Base-by-base conservation (phyloP, 352 stramenopile genomes). In the Elongisporangium prolatum region DNA sequence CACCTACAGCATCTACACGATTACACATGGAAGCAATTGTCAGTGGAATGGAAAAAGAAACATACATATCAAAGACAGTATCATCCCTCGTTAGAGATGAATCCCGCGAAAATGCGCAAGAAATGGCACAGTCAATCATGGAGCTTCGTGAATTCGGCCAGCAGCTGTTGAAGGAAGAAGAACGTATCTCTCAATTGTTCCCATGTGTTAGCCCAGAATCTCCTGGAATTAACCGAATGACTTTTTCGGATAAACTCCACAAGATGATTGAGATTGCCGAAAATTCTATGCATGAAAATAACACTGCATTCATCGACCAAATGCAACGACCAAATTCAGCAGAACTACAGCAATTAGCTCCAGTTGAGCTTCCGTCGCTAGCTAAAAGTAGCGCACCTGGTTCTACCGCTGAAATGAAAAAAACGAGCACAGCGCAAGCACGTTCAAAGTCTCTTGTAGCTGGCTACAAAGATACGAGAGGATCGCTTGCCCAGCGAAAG, bases 211-310 rank as follows among this genome's bases (percentile, higher is more conserved):
- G 63, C 47, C 78, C 76, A 7, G 76, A 74, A 50, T 84, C 76
- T n/a, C 76, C 77, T 21, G 61, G 73, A n/a, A 64, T 71, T 0
- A 81, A 77, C 48, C 71, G 80, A 20, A 84, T 90, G 74, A 84
- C 70, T 17, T 90, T 90, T 28, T 87, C 77, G 4, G 77, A 88
- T 52, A 90, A 88, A 52, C 63, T 90, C 3, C 80, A 90, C 69
- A 86, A 84, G 63, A 90, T 90, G 80, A 90, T 90, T 55, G 74
- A 90, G 61, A 88, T 88, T 44, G 77, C 77, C 1, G 80, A 91
- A 40, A 80, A 77, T 7, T 85, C 81, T 0, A 86, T 91, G 72
- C 80, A 77, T 22, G 73, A 88, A 24, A 67, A 63, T 16, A 68
- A 54, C 47, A 44, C 67, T 21, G 56, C 52, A 22, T 50, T 59